Evolutionary conservation across 2,329 filamentous ascomycete genomes (phyloP), one percentile per base, ranked within the genome.

Genomic region (Aureobasidium melanogenum): DNA sequence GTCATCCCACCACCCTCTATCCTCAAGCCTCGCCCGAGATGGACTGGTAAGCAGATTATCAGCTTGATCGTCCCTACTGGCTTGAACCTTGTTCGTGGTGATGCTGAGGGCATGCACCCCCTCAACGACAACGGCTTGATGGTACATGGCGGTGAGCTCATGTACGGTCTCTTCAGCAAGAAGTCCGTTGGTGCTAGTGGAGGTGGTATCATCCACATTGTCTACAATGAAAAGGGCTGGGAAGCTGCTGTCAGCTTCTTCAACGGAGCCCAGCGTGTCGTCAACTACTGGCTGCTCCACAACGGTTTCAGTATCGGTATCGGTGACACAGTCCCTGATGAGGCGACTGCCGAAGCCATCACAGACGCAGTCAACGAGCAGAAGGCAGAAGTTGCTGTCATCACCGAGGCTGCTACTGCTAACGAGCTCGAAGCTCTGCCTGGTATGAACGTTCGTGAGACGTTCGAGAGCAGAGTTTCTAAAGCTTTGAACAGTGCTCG

Each of bases 231-330:
- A 75, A 87, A 94, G 65, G 92, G 94, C 12, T 84, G 88, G 36
- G 85, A 89, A 28, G 88, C 88, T 51, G 89, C 94, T 22, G 93
- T 99, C 79, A 87, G 86, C 64, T 99, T 99, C 80, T 90, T 99
- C 77, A 97, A 97, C 71, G 92, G 92, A 66, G 88, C 90, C 61
- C 95, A 99, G 76, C 87, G 91, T 58, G 91, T 97, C 60, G 89
- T 97, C 68, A 95, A 93, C 72, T 96, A 97, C 77, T 99, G 94
- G 94, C 84, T 99, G 44, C 79, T 97, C 41, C 93, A 99, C 75
- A 88, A 96, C 68, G 94, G 94, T 55, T 94, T 96, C 81, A 97
- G 91, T 76, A 97, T 99, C 66, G 94, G 94, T 77, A 96, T 99
- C 68, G 95, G 94, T 78, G 94, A 99, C 73, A 97, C 94, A 1